phyloP scores from a whole-genome alignment of 2,329 filamentous ascomycete genomes.

The Ophiostoma perfectum region DNA sequence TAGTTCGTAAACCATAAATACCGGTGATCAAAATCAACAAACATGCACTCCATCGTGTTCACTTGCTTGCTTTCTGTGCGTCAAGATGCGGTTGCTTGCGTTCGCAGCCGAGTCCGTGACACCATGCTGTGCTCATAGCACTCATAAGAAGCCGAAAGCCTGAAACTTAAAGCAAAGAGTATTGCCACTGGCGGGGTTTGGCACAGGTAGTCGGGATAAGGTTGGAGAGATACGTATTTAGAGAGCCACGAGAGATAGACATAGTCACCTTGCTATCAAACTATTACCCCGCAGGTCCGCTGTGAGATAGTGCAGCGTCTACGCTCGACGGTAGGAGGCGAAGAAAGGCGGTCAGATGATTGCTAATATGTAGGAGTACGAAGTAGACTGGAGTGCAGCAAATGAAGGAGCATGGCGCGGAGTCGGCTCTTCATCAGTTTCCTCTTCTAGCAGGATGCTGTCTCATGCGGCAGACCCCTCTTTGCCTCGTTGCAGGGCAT shows the following conservation, averaged over 20 bases:
- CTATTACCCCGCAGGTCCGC: not conserved
- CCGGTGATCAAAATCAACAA: not conserved
- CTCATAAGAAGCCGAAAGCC: not conserved
- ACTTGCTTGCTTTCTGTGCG: too few species aligned
- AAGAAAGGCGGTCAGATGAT: not conserved
- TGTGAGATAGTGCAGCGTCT: not conserved
- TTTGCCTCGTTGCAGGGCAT: not conserved
- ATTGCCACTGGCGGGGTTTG: not conserved
- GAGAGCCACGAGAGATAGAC: not conserved
- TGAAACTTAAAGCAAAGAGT: not conserved
- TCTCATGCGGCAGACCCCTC: not conserved
- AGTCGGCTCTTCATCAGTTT: not conserved
- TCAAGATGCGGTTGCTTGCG: conserved; percentile 4
- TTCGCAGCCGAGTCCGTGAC: not conserved
- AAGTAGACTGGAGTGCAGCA: not conserved
- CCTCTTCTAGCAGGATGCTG: not conserved
- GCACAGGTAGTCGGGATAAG: too few species aligned
- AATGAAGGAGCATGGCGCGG: not conserved
- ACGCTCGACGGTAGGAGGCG: not conserved
- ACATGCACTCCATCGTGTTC: not conserved
- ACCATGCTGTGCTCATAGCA: not conserved
- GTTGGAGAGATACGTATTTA: too few species aligned
- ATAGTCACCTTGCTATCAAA: not conserved
- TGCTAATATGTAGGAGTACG: not conserved
- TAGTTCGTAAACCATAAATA: too few species aligned